These are phyloP conservation scores for Suillus fuscotomentosus DNA, from an alignment of 768 basidiomycete species.

Conservation along the genomic window DNA sequence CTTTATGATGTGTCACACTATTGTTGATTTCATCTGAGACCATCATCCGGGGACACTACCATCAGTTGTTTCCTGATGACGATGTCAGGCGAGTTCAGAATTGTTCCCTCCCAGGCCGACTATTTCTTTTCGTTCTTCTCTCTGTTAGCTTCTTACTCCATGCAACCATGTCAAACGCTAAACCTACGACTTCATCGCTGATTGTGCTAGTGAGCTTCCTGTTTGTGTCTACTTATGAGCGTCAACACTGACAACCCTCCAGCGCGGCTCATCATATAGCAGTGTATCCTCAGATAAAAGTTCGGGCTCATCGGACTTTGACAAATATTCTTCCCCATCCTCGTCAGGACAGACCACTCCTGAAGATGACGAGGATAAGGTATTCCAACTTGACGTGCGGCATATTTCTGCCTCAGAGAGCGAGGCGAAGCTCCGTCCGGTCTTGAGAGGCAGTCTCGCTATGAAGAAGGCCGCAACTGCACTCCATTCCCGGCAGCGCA, in stretches of 20 bases:
- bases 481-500: conserved; percentile 13
- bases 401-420: background rate
- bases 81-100: background rate
- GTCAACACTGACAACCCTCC: background rate
- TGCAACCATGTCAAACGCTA: conserved; percentile 12
- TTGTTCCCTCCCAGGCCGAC: background rate
- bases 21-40: conserved; percentile 2
- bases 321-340: conserved; percentile 16
- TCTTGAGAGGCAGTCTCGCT: conserved; percentile 7
- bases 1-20: conserved; percentile 1
- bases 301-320: conserved; percentile 11
- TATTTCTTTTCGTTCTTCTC: background rate
- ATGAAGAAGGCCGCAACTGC: conserved; percentile 11
- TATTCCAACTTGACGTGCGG: conserved; percentile 14
- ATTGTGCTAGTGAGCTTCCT: conserved; percentile 10
- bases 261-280: conserved; percentile 12
- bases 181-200: conserved; percentile 15
- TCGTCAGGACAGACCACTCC: conserved; percentile 32
- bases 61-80: background rate
- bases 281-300: conserved; percentile 18
- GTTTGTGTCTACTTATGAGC: too few relatives aligned
- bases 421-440: conserved; percentile 8
- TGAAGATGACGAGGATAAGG: conserved; percentile 24
- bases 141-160: background rate
- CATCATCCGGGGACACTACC: background rate